Evolutionary conservation across 2,329 filamentous ascomycete genomes (phyloP).

Genomic region (Neocucurbitaria cava): DNA sequence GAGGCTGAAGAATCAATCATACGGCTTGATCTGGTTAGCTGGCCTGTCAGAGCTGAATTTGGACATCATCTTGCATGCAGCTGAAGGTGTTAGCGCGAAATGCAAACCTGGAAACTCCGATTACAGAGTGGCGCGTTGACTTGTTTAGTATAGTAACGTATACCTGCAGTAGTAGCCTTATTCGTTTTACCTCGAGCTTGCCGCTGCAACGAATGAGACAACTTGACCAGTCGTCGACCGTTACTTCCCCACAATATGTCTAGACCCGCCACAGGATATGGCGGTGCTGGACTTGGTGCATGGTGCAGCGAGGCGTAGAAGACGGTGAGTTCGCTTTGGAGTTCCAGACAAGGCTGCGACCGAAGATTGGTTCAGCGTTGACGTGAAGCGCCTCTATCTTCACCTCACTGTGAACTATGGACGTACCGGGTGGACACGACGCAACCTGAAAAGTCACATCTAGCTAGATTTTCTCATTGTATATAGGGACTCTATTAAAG

Average conservation of each 20-base stretch:
- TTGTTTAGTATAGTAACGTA: neutral
- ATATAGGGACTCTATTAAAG: neutral
- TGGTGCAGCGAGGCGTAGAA: neutral
- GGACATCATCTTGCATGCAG: neutral
- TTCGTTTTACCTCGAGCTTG: neutral
- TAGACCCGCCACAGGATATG: neutral
- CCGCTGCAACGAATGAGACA: neutral
- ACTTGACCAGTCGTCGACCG: neutral
- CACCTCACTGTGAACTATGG: neutral
- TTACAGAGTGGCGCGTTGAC: neutral
- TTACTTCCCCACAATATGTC: neutral
- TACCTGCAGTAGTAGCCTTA: neutral
- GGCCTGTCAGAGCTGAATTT: neutral
- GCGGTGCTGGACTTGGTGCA: neutral
- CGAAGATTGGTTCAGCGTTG: neutral
- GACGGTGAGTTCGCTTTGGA: neutral
- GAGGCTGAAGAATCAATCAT: neutral
- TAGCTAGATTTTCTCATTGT: neutral
- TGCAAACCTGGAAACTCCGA: neutral
- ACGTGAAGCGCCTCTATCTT: neutral
- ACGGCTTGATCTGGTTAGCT: neutral
- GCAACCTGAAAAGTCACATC: neutral
- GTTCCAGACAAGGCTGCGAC: neutral
- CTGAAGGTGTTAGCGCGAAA: slow-evolving; percentile 5
- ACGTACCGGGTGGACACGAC: neutral